These are phyloP conservation scores for Physcomitrium patens DNA, from an alignment of 225 moss, liverwort and hornwort species.

Conservation along the genomic window DNA sequence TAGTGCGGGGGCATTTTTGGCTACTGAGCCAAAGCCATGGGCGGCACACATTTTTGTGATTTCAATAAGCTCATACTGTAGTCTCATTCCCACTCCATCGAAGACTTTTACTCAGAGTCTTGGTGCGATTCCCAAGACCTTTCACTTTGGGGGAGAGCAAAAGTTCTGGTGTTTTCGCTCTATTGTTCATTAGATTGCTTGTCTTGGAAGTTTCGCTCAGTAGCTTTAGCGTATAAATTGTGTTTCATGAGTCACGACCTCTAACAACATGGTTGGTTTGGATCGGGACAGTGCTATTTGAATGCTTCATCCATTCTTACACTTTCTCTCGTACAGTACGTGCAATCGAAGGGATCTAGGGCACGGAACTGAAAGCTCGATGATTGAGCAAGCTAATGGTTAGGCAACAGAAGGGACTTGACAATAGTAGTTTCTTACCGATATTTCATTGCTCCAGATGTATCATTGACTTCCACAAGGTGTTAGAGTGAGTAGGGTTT, in stretches of 20 bases:
- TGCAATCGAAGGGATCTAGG: conserved; percentile 16
- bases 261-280: conserved; percentile 1
- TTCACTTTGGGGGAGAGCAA: not conserved
- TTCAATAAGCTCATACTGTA: conserved; percentile 15
- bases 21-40: conserved; percentile 5
- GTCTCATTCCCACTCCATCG: not conserved
- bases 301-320: conserved; percentile 8
- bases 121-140: not conserved
- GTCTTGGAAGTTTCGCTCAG: no score
- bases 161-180: not conserved
- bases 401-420: not conserved
- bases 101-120: not conserved
- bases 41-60: not conserved
- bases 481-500: not conserved
- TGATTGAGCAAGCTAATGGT: conserved; percentile 19
- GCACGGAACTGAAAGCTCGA: conserved; percentile 18
- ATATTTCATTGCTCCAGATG: not conserved
- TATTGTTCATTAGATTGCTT: not conserved
- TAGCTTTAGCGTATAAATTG: not conserved
- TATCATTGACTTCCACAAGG: conserved; percentile 14
- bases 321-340: conserved; percentile 7
- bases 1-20: conserved; percentile 11
- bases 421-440: not conserved
- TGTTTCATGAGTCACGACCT: not conserved
- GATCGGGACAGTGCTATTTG: not conserved